Evolutionary conservation across 352 stramenopile species (phyloP).

Genomic region (Phytophthora nicotianae): DNA sequence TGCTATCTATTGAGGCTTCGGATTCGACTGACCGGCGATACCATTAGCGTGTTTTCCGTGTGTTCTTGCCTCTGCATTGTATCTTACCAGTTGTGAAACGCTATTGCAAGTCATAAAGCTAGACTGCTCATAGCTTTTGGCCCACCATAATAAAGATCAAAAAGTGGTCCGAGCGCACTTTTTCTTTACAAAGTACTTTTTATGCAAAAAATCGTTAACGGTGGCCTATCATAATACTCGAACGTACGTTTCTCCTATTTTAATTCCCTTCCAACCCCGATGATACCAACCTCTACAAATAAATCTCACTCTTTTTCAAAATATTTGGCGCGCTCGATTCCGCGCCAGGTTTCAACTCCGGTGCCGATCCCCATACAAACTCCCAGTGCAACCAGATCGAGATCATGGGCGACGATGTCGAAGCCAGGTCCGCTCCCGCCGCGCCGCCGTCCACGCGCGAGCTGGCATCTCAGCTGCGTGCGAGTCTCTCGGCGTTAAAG

Average conservation of each 20-base stretch:
- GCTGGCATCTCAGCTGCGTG: conserved; percentile 43
- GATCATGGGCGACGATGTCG: conserved; percentile 9
- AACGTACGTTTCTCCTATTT: background rate
- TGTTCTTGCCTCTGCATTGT: too few species aligned
- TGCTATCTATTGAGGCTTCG: too few species aligned
- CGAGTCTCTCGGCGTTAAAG: conserved; percentile 52
- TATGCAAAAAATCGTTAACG: too few species aligned
- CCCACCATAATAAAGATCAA: too few species aligned
- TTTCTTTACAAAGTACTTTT: too few species aligned
- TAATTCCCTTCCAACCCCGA: background rate
- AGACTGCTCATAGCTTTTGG: too few species aligned
- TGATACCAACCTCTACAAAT: background rate
- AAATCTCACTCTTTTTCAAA: background rate
- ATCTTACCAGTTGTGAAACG: too few species aligned
- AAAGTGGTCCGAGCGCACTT: too few species aligned
- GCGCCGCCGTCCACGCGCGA: conserved; percentile 13
- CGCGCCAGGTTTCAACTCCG: conserved; percentile 5
- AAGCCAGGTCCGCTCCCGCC: background rate
- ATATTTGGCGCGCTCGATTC: conserved; percentile 8
- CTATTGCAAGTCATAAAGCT: too few species aligned
- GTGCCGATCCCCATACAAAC: conserved; percentile 2
- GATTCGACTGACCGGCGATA: too few species aligned
- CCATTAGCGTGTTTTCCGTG: too few species aligned
- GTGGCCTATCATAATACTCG: background rate
- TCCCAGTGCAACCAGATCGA: too few species aligned